Conservation (phyloP, 371 early-diverging fungal species). For the Rhizopus stolonifer region DNA sequence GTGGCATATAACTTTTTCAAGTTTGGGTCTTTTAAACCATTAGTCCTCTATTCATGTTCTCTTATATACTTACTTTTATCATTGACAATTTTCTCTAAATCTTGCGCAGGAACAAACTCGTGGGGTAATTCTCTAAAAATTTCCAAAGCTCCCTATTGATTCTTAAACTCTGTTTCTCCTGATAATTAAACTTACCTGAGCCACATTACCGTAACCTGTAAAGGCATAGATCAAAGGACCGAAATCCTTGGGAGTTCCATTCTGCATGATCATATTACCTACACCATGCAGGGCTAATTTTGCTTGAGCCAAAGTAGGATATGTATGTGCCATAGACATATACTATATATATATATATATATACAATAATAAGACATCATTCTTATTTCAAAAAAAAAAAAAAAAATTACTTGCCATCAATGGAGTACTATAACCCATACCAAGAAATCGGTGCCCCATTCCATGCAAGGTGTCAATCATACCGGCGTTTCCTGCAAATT, state of each 20-base stretch:
- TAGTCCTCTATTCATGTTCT: neutral
- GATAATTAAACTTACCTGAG: conserved; percentile 54
- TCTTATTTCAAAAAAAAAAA: conserved; percentile 2
- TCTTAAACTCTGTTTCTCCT: neutral
- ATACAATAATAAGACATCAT: too few relatives aligned
- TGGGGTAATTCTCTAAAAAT: conserved; percentile 91
- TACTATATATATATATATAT: too few relatives aligned
- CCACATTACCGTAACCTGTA: conserved; percentile 95
- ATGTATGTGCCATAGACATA: conserved; percentile 86
- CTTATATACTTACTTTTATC: conserved; percentile 63
- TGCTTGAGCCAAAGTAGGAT: conserved; percentile 79
- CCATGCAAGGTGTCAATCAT: conserved; percentile 93
- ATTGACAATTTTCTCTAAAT: conserved; percentile 68
- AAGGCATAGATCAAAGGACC: conserved; percentile 91
- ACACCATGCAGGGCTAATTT: conserved; percentile 70
- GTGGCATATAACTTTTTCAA: conserved; percentile 76
- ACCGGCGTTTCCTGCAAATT: conserved; percentile 95
- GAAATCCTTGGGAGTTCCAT: conserved; percentile 86
- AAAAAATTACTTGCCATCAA: conserved; percentile 67
- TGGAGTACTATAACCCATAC: conserved; percentile 90
- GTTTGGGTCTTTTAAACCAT: conserved; percentile 44
- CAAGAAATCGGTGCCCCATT: conserved; percentile 88
- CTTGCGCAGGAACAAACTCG: conserved; percentile 83
- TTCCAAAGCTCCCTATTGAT: conserved; percentile 77
- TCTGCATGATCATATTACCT: conserved; percentile 78